Conservation (phyloP, 169 alveolate species). For the Amoebophrya sp. region DNA sequence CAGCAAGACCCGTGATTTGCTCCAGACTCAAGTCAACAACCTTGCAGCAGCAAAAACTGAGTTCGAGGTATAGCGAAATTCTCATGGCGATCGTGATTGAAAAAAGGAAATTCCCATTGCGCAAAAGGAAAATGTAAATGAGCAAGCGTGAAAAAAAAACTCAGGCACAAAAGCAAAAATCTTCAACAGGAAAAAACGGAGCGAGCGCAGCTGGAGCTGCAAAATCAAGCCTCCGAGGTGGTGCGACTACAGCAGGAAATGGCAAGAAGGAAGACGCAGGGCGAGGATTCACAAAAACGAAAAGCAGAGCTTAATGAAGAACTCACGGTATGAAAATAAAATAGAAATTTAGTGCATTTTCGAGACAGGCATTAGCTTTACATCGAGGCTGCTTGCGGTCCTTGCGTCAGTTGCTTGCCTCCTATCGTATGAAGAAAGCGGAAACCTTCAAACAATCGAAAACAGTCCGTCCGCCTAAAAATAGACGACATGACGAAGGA, state of each 20-base stretch:
- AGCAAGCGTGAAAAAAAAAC: too few relatives aligned
- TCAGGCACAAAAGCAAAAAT: too few relatives aligned
- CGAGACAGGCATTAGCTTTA: too few relatives aligned
- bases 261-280: not conserved
- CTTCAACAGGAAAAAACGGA: not conserved
- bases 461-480: not conserved
- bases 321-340: not conserved
- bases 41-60: not conserved
- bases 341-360: too few relatives aligned
- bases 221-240: not conserved
- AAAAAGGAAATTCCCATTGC: too few relatives aligned
- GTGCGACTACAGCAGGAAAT: not conserved
- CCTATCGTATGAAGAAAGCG: too few relatives aligned
- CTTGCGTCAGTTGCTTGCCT: too few relatives aligned
- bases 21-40: not conserved
- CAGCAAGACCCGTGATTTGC: not conserved
- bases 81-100: too few relatives aligned
- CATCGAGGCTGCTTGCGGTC: too few relatives aligned
- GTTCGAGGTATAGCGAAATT: not conserved
- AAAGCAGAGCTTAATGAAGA: not conserved
- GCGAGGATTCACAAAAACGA: not conserved
- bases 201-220: conserved; percentile 21
- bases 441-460: too few relatives aligned
- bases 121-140: too few relatives aligned
- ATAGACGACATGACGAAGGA: conserved; percentile 8